Base-by-base conservation (phyloP, 257 asterid genomes). In the Rhazya stricta region DNA sequence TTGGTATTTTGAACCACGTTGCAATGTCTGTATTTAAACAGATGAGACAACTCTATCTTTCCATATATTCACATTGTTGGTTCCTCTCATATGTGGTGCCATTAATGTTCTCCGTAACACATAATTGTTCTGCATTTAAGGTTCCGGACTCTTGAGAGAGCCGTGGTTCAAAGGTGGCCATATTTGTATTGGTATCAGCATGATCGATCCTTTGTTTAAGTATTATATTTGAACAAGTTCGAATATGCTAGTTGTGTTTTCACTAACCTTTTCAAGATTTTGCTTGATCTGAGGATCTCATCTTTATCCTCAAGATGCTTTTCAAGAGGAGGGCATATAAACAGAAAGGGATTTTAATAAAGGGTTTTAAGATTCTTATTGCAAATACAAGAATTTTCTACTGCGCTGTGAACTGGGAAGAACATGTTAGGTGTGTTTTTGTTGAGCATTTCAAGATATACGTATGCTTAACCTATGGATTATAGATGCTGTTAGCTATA, bases 11-110 rank as follows among this genome's bases (percentile, higher is more conserved):
- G 13, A 36, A 56, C 81, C 84, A 80, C 81, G 76, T 67, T 57
- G 46, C n/a, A 36, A 6, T 76, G 72, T 72, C 7, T 18, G 9
- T 41, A 34, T 66, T 54, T 70, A 30, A 9, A 58, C 19, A 9
- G 39, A 29, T 12, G 51, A 57, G 80, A 81, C 82, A 78, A 78
- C 76, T 65, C 37, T 42, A 76, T 71, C 77, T 62, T 60, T 29
- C 41, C 56, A 67, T 51, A 69, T 50, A 36, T 81, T 74, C 71
- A 73, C 77, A 75, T 74, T 77, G 79, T 81, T 68, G 81, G 77
- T 74, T 77, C 74, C 57, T 67, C 39, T 25, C 71, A n/a, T 72
- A 73, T 54, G 42, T 15, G 42, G 18, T 69, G n/a, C 15, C 29
- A 13, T 19, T 50, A 12, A 18, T 50, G 25, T 70, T 48, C 12